These are phyloP conservation scores for Cercophora sp. DNA, from an alignment of 495 filamentous ascomycete genomes.

Conservation along the genomic window DNA sequence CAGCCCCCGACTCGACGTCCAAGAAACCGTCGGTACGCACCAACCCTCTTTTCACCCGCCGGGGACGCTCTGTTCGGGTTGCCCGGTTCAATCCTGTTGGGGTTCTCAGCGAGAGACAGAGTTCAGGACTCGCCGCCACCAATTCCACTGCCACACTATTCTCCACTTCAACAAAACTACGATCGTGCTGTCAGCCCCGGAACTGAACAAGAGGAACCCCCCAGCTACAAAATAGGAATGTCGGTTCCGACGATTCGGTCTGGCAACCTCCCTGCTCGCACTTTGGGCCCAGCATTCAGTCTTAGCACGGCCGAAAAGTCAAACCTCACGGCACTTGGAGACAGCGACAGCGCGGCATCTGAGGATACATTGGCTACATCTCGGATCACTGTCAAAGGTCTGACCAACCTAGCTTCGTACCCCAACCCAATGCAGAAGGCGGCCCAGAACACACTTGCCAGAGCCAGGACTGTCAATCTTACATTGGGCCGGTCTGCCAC, in stretches of 20 bases:
- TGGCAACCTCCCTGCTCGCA: constrained; percentile 19
- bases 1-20: constrained; percentile 45
- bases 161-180: constrained; percentile 46
- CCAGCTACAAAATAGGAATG: constrained; percentile 12
- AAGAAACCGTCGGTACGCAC: constrained; percentile 28
- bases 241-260: constrained; percentile 19
- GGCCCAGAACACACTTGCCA: constrained; percentile 38
- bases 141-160: constrained; percentile 29
- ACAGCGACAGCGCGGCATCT: constrained; percentile 19
- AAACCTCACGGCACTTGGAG: constrained; percentile 10
- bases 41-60: constrained; percentile 16
- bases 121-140: constrained; percentile 16
- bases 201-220: constrained; percentile 2
- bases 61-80: constrained; percentile 14
- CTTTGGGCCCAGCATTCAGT: neutral
- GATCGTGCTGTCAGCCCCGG: constrained; percentile 40
- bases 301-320: constrained; percentile 1
- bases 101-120: constrained; percentile 20
- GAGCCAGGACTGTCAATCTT: constrained; percentile 24
- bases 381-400: constrained; percentile 34
- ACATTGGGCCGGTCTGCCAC: constrained; percentile 11
- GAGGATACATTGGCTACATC: constrained; percentile 24
- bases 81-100: constrained; percentile 18
- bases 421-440: constrained; percentile 43
- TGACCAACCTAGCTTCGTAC: constrained; percentile 44